Percentiles rank a stretch among this genome's conserved stretches.
phyloP scores from a whole-genome alignment of 2,329 filamentous ascomycete species.

The Fusarium goolgardi region DNA sequence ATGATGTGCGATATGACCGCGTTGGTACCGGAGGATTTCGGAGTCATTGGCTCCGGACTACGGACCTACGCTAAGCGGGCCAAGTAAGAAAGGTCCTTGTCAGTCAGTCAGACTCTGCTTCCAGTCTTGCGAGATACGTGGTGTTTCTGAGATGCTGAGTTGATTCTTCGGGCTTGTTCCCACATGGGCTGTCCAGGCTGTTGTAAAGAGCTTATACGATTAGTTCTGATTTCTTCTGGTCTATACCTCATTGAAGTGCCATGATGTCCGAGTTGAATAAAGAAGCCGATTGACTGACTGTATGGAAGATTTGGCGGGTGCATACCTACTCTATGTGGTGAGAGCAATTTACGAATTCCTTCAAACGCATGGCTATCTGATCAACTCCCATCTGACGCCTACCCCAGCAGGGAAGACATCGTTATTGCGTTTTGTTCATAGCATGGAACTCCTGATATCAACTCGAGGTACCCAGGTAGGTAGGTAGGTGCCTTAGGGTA shows the following conservation, averaged over 20 bases:
- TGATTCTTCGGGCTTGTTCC: not conserved
- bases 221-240: not conserved
- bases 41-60: slow-evolving; percentile 1
- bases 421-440: too few species aligned
- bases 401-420: too few species aligned
- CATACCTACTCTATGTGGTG: not conserved
- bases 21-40: slow-evolving; percentile 28
- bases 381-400: not conserved
- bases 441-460: not conserved
- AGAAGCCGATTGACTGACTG: not conserved
- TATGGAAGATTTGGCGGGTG: not conserved
- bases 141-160: not conserved
- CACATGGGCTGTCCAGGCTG: not conserved
- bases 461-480: not conserved
- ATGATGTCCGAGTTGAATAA: not conserved
- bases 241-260: not conserved
- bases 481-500: not conserved
- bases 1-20: not conserved
- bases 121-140: not conserved
- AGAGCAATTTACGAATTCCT: not conserved
- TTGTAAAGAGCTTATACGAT: too few species aligned
- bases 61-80: not conserved
- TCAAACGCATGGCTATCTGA: not conserved
- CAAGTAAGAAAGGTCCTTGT: slow-evolving; percentile 1
- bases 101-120: not conserved